Evolutionary conservation across 1,139 yeast genomes (phyloP).

Genomic region (Zygosaccharomyces pseudobailii): DNA sequence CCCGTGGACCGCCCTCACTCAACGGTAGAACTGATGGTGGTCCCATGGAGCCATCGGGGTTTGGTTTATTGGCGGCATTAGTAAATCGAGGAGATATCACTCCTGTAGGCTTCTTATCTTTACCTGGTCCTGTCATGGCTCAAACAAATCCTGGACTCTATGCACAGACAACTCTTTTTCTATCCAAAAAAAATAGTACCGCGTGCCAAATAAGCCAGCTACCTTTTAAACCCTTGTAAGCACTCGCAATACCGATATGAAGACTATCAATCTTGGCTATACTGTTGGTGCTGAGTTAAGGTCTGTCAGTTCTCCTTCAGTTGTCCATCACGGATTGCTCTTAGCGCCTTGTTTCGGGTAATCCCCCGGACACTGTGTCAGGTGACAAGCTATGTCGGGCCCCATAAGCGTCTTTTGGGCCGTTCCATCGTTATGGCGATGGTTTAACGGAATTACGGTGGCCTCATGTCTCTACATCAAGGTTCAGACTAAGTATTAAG

Average conservation of each 20-base stretch:
- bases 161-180: neutral
- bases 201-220: neutral
- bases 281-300: neutral
- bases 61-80: slow-evolving; percentile 17
- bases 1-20: neutral
- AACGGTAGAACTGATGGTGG: slow-evolving; percentile 8
- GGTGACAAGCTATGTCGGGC: neutral
- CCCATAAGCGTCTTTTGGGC: neutral
- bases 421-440: neutral
- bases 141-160: neutral
- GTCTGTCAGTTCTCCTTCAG: neutral
- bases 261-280: neutral
- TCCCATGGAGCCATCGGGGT: slow-evolving; percentile 19
- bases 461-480: neutral
- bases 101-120: slow-evolving; percentile 14
- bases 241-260: neutral
- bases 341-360: slow-evolving; percentile 3
- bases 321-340: slow-evolving; percentile 2
- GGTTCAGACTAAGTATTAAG: too few relatives aligned
- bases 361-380: neutral
- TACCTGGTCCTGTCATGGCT: slow-evolving; percentile 10
- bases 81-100: slow-evolving; percentile 19
- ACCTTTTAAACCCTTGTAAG: neutral
- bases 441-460: neutral
- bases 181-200: neutral